Evolutionary conservation across 2,329 filamentous ascomycete species (phyloP).

Genomic region (Cercospora janseana): DNA sequence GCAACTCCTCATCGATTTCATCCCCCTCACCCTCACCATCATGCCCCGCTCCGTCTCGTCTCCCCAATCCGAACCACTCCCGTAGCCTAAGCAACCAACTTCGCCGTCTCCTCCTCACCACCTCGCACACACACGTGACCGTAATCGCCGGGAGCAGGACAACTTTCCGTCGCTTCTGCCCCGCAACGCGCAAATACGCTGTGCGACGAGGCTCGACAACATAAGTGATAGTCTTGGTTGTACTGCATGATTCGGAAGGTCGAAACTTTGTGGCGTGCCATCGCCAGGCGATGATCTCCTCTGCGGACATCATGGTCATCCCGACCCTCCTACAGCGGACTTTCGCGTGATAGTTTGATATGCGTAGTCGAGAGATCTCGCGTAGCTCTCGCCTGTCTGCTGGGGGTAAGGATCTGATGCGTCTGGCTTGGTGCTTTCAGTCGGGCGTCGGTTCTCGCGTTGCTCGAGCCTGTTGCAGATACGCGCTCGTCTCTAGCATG

Average conservation of each 20-base stretch:
- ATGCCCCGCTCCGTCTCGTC: background rate
- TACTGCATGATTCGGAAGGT: background rate
- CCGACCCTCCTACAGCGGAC: too few relatives aligned
- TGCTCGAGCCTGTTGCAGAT: too few relatives aligned
- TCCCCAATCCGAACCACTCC: background rate
- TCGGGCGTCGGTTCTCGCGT: too few relatives aligned
- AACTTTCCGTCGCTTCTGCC: background rate
- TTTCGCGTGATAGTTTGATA: too few relatives aligned
- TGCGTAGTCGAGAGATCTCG: too few relatives aligned
- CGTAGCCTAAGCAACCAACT: too few relatives aligned
- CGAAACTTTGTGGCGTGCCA: background rate
- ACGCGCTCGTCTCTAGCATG: too few relatives aligned
- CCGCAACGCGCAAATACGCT: background rate
- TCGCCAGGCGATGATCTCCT: background rate
- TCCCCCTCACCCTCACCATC: background rate
- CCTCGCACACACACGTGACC: background rate
- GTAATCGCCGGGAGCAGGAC: background rate
- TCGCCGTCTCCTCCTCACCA: background rate
- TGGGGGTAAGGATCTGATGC: too few relatives aligned
- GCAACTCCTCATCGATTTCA: background rate
- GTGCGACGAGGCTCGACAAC: background rate
- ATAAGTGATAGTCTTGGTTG: background rate
- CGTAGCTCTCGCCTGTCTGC: too few relatives aligned
- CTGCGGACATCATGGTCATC: too few relatives aligned
- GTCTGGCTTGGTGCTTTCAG: too few relatives aligned